Evolutionary conservation across 2,329 filamentous ascomycete species (phyloP), one percentile per base, ranked within the genome.

Genomic region (Exophiala sp.): DNA sequence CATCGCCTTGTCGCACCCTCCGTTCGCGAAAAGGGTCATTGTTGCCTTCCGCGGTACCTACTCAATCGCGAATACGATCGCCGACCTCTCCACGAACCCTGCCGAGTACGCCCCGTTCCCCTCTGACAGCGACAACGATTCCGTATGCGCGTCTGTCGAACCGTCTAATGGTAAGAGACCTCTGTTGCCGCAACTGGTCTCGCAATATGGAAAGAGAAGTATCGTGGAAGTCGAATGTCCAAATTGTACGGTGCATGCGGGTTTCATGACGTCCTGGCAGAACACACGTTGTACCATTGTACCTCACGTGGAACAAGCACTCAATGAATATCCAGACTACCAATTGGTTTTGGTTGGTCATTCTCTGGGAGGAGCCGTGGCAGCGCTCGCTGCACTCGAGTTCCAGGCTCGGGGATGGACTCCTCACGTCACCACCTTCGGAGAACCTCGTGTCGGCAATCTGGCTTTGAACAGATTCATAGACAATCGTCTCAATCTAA

Each of bases 1-100:
- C 68, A 82, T 97, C 49, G 90, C 87, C 0, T 72, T 97, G n/a
- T 90, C 93, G 56, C 86, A 94, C 63, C 59, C 70, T 2, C 77
- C 77, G 2, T 72, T 70, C 3, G 66, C 70, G 16, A 75, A 76
- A 39, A 76, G 82, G 50, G 86, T 98, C 49, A 74, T 97, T 39
- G 79, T 97, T 30, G 90, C 89, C 7, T 97, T 97, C 63, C 82
- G 93, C 40, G 93, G 93, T 19, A 97, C 93, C 11, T 96, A 97
- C 69, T 95, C 89, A 58, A 78, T 98, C 61, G 79, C 88, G 46
- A 95, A 97, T 66, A 90, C 90, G 10, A 83, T 98, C 55, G 78
- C 89, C 43, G 93, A 98, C 69, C 75, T 98, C 48, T 89, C 87
- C 56, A 94, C 89, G 1, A 76, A 91, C 2, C 90, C 89, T 10